These are phyloP conservation scores for Nakazawaea pomicola DNA, from an alignment of 805 yeast species.

Conservation along the genomic window DNA sequence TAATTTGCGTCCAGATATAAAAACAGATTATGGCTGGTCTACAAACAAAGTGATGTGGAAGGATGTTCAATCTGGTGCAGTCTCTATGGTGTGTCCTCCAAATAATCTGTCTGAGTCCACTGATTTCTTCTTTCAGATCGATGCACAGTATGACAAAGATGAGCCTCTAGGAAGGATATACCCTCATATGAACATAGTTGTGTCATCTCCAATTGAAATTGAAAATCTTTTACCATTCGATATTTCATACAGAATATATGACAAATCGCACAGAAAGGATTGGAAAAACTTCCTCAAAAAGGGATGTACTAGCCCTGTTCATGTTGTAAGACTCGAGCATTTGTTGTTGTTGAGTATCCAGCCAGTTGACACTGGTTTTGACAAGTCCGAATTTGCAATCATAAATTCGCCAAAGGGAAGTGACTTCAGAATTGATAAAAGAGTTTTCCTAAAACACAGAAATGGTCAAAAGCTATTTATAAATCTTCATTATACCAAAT, in stretches of 20 bases:
- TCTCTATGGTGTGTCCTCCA: conserved; percentile 58
- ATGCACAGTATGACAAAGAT: conserved; percentile 54
- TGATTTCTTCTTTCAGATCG: conserved; percentile 64
- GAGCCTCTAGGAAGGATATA: conserved; percentile 72
- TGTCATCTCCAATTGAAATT: conserved; percentile 83
- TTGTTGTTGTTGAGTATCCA: conserved; percentile 66
- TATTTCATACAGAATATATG: conserved; percentile 67
- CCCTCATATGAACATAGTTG: conserved; percentile 74
- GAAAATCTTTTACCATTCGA: conserved; percentile 85
- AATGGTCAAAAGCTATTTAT: conserved; percentile 68
- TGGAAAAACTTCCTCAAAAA: conserved; percentile 58
- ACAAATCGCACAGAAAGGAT: conserved; percentile 63
- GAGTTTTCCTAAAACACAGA: conserved; percentile 45
- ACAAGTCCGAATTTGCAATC: conserved; percentile 68
- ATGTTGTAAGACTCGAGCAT: conserved; percentile 71
- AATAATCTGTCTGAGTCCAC: conserved; percentile 28
- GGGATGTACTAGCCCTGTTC: conserved; percentile 70
- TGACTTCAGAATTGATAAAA: conserved; percentile 51
- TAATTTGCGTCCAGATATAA: conserved; percentile 56
- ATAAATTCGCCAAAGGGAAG: conserved; percentile 54
- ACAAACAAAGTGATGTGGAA: conserved; percentile 61
- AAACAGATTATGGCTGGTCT: conserved; percentile 65
- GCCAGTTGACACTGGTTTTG: conserved; percentile 58
- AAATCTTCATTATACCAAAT: conserved; percentile 55
- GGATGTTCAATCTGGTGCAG: conserved; percentile 41